Base-by-base conservation (phyloP, 2,329 filamentous ascomycete genomes). In the Phaeosphaeriaceae sp. region DNA sequence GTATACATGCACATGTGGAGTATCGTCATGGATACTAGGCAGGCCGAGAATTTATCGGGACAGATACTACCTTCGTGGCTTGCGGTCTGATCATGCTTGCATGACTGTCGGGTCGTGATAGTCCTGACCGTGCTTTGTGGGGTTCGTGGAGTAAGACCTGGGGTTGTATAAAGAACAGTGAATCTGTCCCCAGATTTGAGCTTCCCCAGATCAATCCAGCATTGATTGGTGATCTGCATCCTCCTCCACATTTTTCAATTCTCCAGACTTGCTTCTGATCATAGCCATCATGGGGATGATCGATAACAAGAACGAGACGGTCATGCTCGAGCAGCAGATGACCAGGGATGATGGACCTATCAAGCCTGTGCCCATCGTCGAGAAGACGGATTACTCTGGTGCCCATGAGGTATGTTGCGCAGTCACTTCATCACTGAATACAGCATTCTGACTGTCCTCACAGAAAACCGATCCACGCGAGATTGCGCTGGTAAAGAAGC, bases 331-430 rank as follows among this genome's bases (percentile, higher is more conserved):
- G 61, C 63, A 63, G 48, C 57, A 67, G 30, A 52, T 53, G 40
- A 75, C 69, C 17, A 65, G 65, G 42, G 69, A 70, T 21, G 55
- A 64, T 1, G 67, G 64, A 7, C 50, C 65, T 19, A 46, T 63
- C 49, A 75, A 75, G 60, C 62, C 68, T 2, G 49, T 68, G 2
- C 72, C 68, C 1, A 58, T 59, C 7, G 59, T 68, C 9, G 55
- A 61, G 49, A 77, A 73, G 66, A 64, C 70, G 26, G 74, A 75
- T 59, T 73, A 76, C 51, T 75, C 71, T 17, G 73, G 74, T 60
- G 73, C 74, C 32, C 64, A 74, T 48, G 72, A 75, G 35, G 35
- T 40, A 3, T 40, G 35, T 40, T 40, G 35, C 35, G 17, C 15
- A 17, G 13, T 40, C 15, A 40, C 15, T 17, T 17, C 35, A 15